Evolutionary conservation across 257 asterid species (phyloP).

Genomic region (Ligustrum vulgare): DNA sequence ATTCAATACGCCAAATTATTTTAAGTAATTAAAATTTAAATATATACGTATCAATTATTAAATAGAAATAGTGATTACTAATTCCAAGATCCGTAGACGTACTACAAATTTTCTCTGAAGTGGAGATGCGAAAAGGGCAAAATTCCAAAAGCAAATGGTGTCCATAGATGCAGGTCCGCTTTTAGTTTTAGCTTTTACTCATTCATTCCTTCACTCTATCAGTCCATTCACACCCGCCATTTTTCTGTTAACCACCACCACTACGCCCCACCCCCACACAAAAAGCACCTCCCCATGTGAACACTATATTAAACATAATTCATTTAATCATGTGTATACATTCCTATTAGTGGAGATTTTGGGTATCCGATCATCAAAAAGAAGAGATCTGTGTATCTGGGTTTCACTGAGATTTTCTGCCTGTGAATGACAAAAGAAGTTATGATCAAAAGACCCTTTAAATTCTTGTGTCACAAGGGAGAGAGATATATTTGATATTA

Average conservation of each 20-base stretch:
- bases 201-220: constrained; percentile 18
- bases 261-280: constrained; percentile 36
- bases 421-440: neutral
- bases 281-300: constrained; percentile 19
- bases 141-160: constrained; percentile 23
- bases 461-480: constrained; percentile 18
- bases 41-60: too few relatives aligned
- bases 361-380: neutral
- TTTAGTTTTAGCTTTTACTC: neutral
- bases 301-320: constrained; percentile 23
- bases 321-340: constrained; percentile 17
- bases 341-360: constrained; percentile 17
- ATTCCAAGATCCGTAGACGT: too few relatives aligned
- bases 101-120: too few relatives aligned
- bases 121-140: constrained; percentile 3
- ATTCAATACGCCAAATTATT: too few relatives aligned
- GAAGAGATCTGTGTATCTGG: constrained; percentile 26
- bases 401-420: constrained; percentile 34
- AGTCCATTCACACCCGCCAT: constrained; percentile 43
- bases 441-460: constrained; percentile 13
- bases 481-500: constrained; percentile 23
- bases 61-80: too few relatives aligned
- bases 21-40: too few relatives aligned
- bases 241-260: constrained; percentile 26
- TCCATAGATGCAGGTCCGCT: constrained; percentile 23